Evolutionary conservation across 2,329 filamentous ascomycete species (phyloP), one percentile per base, ranked within the genome.

Genomic region (Penicillium decumbens): DNA sequence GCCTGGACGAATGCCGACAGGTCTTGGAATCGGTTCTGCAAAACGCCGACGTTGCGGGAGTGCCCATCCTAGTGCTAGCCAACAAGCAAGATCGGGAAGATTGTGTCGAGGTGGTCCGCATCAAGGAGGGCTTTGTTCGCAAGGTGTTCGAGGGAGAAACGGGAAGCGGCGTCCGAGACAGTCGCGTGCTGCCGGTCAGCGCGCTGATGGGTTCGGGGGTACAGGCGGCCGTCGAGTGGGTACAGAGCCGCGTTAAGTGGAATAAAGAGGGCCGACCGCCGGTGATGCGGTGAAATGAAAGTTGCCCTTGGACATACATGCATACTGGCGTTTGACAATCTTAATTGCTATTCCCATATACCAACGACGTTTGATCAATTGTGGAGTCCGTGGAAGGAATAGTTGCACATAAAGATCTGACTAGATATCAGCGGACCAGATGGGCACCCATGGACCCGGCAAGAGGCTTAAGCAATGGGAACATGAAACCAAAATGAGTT

Each of bases 61-160:
- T 98, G 54, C 93, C 93, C 20, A 78, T 98, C 47, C 74, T 98
- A 48, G 88, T 98, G 42, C 75, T 98, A 57, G 93, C 93, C 53
- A 98, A 98, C 69, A 98, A 98, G 74, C 93, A 98, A 74, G 93
- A 98, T 69, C 77, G 92, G 1, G 93, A 98, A 72, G 93, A 97
- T 71, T 97, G 92, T 61, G 88, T 97, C 45, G 93, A 98, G 77
- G 93, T 96, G 2, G 92, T 97, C 52, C 79, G 90, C 57, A 96
- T 98, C 67, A 98, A 98, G 74, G 93, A 98, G 70, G 93, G 92
- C 0, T 77, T 97, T 47, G 91, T 98, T 44, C 87, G 95, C 72
- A 90, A 88, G 74, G 91, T 98, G 20, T 93, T 95, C 75, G 91
- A 97, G 75, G 89, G 93, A 18, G 89, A 95, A 66, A 93, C 92